These are phyloP conservation scores for Suillus sp. DNA, from an alignment of 768 basidiomycete genomes.

Conservation along the genomic window DNA sequence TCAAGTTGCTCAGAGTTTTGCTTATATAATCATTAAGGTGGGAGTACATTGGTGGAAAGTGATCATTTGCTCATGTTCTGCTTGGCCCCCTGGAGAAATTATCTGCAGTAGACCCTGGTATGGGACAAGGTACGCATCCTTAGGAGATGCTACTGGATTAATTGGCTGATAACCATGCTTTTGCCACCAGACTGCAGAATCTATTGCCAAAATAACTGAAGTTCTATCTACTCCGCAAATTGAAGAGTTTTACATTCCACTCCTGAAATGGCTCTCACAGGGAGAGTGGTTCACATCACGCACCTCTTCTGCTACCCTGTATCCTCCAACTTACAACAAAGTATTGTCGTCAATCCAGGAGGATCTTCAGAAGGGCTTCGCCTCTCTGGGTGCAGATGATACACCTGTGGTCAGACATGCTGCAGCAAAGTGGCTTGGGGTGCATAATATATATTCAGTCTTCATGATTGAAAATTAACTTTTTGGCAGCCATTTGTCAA, in stretches of 20 bases:
- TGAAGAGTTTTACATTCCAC: constrained; percentile 89
- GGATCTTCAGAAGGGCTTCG: constrained; percentile 85
- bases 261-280: constrained; percentile 82
- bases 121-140: constrained; percentile 80
- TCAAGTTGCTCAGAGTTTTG: too few relatives aligned
- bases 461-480: constrained; percentile 19
- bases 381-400: constrained; percentile 84
- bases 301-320: constrained; percentile 93
- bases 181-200: constrained; percentile 81
- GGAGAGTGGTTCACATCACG: constrained; percentile 99
- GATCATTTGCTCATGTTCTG: constrained; percentile 81
- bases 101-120: constrained; percentile 91
- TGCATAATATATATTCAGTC: constrained; percentile 44
- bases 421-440: constrained; percentile 94
- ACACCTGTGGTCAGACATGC: constrained; percentile 98
- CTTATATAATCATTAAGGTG: too few relatives aligned
- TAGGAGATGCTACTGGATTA: background rate
- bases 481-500: constrained; percentile 69
- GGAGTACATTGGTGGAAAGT: too few relatives aligned
- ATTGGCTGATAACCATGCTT: constrained; percentile 15
- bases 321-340: constrained; percentile 85
- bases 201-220: constrained; percentile 85
- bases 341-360: constrained; percentile 75
- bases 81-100: constrained; percentile 93
- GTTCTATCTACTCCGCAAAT: constrained; percentile 78